Conservation (phyloP, 805 yeast species). For the Zygoascus ofunaensis region DNA sequence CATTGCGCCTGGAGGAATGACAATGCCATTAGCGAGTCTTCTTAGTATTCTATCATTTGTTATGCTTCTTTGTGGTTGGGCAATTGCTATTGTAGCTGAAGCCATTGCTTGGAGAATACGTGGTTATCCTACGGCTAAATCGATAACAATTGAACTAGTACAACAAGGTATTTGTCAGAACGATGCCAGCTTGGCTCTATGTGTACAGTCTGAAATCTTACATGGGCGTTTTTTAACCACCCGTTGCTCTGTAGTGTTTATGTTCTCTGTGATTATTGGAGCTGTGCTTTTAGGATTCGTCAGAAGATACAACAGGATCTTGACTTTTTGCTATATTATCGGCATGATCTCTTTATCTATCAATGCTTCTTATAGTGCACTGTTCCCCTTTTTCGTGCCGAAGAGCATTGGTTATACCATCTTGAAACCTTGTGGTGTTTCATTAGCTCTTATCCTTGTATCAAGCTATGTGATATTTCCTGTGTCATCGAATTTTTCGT, state of each 20-base stretch:
- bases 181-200: slow-evolving; percentile 7
- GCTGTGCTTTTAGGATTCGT: slow-evolving; percentile 15
- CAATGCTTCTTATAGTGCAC: slow-evolving; percentile 15
- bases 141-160: slow-evolving; percentile 10
- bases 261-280: slow-evolving; percentile 20
- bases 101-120: slow-evolving; percentile 21
- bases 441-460: slow-evolving; percentile 18
- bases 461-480: slow-evolving; percentile 22
- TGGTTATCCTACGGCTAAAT: slow-evolving; percentile 15
- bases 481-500: slow-evolving; percentile 20
- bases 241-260: slow-evolving; percentile 16
- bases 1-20: slow-evolving; percentile 21
- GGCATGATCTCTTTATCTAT: slow-evolving; percentile 19
- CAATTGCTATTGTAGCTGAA: slow-evolving; percentile 13
- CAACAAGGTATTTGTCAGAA: slow-evolving; percentile 19
- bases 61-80: slow-evolving; percentile 10
- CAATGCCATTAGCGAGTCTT: slow-evolving; percentile 17
- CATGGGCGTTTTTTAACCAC: slow-evolving; percentile 19
- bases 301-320: slow-evolving; percentile 11
- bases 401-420: slow-evolving; percentile 12
- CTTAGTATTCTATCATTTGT: slow-evolving; percentile 5
- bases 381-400: slow-evolving; percentile 19
- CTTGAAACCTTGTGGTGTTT: slow-evolving; percentile 22
- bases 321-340: slow-evolving; percentile 19
- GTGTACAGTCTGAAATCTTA: slow-evolving; percentile 16